Percentiles rank a stretch among this genome's conserved stretches.
Conservation (phyloP, 768 basidiomycete species). For the Pleurotus eryngii region DNA sequence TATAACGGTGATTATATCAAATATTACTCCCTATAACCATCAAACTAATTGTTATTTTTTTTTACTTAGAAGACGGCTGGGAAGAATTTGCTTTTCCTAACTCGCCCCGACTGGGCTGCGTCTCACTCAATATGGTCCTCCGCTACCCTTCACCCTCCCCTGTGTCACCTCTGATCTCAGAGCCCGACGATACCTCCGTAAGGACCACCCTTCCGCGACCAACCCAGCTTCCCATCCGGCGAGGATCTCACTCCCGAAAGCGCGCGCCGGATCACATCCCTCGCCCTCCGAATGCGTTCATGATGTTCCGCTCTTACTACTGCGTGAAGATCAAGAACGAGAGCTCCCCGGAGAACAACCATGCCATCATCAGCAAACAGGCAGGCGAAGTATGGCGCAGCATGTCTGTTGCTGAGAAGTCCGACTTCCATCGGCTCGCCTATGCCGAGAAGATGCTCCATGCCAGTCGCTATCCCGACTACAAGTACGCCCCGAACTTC, state of each 20-base stretch:
- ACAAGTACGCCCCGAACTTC: constrained; percentile 47
- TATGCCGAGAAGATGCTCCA: constrained; percentile 51
- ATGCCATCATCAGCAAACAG: constrained; percentile 56
- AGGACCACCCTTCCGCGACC: background rate
- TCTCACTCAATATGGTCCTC: constrained; percentile 1
- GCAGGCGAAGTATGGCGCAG: constrained; percentile 54
- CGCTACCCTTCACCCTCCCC: constrained; percentile 7
- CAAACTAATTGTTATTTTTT: background rate
- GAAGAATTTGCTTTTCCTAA: background rate
- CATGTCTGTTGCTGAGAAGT: constrained; percentile 47
- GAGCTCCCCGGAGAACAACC: constrained; percentile 50
- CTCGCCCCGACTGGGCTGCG: background rate
- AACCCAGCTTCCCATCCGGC: constrained; percentile 6
- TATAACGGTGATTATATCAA: constrained; percentile 24
- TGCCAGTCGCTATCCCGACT: constrained; percentile 44
- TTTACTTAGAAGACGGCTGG: constrained; percentile 1
- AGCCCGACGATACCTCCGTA: background rate
- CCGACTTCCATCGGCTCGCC: constrained; percentile 48
- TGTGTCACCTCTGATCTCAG: constrained; percentile 2
- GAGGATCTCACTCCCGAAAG: constrained; percentile 18
- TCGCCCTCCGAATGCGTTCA: constrained; percentile 85
- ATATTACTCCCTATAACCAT: background rate
- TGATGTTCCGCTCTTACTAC: constrained; percentile 63
- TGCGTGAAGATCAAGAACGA: constrained; percentile 47
- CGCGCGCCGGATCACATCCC: constrained; percentile 51